A percentile compares a stretch with the other conserved stretches of the same genome.
phyloP scores from a whole-genome alignment of 306 rosid genomes.

The Prunus davidiana region DNA sequence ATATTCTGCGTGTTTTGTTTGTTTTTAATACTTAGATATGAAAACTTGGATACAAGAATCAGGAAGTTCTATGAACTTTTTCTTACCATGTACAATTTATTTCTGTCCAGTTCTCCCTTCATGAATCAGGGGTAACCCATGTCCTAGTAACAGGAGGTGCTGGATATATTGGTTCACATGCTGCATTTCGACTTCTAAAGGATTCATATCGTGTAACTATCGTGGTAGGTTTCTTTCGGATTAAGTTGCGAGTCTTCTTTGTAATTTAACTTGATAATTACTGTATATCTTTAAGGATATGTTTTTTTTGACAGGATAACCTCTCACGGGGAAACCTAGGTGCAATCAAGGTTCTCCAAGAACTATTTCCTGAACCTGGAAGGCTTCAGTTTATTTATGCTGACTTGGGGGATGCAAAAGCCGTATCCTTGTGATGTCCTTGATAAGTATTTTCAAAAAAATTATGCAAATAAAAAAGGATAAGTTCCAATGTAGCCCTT shows the following conservation, averaged over 20 bases:
- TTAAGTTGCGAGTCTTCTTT: neutral
- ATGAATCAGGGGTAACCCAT: conserved; percentile 77
- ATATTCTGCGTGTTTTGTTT: neutral
- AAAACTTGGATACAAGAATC: neutral
- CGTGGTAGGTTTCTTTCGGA: conserved; percentile 56
- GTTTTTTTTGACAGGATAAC: conserved; percentile 58
- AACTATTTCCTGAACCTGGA: conserved; percentile 77
- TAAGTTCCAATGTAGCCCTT: conserved; percentile 41
- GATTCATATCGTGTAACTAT: conserved; percentile 88
- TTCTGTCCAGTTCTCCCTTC: conserved; percentile 59
- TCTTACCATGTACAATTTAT: conserved; percentile 7
- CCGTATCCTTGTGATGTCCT: conserved; percentile 60
- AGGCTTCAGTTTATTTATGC: conserved; percentile 95
- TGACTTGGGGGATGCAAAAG: conserved; percentile 79
- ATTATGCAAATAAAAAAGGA: neutral
- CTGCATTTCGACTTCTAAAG: conserved; percentile 71
- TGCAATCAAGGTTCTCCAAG: conserved; percentile 83
- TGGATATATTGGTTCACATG: conserved; percentile 94
- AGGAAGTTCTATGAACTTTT: neutral
- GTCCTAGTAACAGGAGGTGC: conserved; percentile 98
- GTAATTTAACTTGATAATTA: neutral
- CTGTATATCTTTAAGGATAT: neutral
- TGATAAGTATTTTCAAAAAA: conserved; percentile 10
- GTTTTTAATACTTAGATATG: neutral
- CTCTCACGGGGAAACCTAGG: conserved; percentile 92